Percentiles rank a stretch among this genome's conserved stretches.
Conservation (phyloP, 1,284 basidiomycete species). For the Ganoderma sinense region DNA sequence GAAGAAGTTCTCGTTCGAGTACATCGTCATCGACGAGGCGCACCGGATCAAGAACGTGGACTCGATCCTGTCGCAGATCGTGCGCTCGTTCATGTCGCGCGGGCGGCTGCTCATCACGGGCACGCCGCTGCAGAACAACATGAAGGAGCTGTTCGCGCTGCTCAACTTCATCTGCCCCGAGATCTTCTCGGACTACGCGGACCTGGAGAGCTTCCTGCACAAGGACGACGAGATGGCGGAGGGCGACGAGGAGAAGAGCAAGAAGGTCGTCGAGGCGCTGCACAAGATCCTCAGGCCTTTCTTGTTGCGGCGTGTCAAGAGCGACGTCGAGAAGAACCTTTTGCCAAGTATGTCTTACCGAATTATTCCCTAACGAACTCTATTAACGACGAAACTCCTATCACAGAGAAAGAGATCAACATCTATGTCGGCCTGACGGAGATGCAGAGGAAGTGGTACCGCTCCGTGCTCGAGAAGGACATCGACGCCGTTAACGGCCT, state of each 20-base stretch:
- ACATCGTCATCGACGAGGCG: conserved; percentile 99
- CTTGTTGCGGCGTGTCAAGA: conserved; percentile 93
- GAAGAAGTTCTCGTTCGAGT: conserved; percentile 97
- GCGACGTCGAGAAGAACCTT: conserved; percentile 96
- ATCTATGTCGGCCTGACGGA: conserved; percentile 98
- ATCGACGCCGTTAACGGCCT: conserved; percentile 98
- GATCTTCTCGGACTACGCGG: conserved; percentile 79
- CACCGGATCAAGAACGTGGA: conserved; percentile 99
- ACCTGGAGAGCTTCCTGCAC: conserved; percentile 80
- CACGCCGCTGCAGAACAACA: conserved; percentile 96
- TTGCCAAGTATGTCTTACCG: conserved; percentile 74
- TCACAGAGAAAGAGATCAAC: conserved; percentile 96
- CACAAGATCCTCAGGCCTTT: conserved; percentile 98
- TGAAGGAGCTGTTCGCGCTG: conserved; percentile 96
- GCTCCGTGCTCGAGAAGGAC: conserved; percentile 96
- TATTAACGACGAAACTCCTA: conserved; percentile 16
- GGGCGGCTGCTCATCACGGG: conserved; percentile 96
- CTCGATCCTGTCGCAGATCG: conserved; percentile 95
- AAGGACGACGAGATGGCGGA: conserved; percentile 80
- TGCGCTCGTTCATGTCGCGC: conserved; percentile 89
- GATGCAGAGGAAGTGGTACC: conserved; percentile 99
- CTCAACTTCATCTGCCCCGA: conserved; percentile 95
- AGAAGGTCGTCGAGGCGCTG: conserved; percentile 95
- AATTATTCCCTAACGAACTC: not conserved
- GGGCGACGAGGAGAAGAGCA: conserved; percentile 88